phyloP scores from a whole-genome alignment of 176 grass and related monocot species.

The Panicum miliaceum region DNA sequence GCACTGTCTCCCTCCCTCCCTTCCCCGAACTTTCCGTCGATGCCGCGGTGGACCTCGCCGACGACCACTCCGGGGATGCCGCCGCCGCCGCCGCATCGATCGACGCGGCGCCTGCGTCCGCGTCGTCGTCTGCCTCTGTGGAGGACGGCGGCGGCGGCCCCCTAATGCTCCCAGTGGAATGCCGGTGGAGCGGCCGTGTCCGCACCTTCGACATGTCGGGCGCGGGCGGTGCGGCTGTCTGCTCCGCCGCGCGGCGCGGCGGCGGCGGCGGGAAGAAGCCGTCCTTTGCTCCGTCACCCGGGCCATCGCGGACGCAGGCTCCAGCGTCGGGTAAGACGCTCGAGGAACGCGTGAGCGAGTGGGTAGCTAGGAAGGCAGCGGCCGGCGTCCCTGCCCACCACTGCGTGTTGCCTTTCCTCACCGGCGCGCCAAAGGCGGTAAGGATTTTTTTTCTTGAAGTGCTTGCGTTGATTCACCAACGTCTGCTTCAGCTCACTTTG shows the following conservation, averaged over 20 bases:
- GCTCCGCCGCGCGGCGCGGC: not conserved
- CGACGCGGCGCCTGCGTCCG: not conserved
- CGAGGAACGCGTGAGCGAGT: conserved; percentile 49
- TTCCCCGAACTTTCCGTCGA: conserved; percentile 24
- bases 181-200: conserved; percentile 35
- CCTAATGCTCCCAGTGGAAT: conserved; percentile 28
- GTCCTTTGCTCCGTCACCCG: not conserved
- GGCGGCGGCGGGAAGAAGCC: conserved; percentile 14
- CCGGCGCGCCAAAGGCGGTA: conserved; percentile 58
- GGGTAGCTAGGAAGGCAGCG: conserved; percentile 62
- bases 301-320: not conserved
- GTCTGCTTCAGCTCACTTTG: not conserved
- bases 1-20: conserved; percentile 38
- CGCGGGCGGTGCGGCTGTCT: not conserved
- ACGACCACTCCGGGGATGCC: conserved; percentile 13
- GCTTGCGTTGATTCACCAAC: not conserved
- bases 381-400: conserved; percentile 37
- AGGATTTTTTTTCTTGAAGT: conserved; percentile 29
- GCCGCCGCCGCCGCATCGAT: not conserved
- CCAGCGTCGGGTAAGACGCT: conserved; percentile 27
- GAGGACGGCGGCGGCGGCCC: not conserved
- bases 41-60: not conserved
- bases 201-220: conserved; percentile 28
- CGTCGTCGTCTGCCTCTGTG: not conserved
- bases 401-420: conserved; percentile 71